These are phyloP conservation scores for Coccomyxa sp. DNA, from an alignment of 139 green algal genomes.

Conservation along the genomic window DNA sequence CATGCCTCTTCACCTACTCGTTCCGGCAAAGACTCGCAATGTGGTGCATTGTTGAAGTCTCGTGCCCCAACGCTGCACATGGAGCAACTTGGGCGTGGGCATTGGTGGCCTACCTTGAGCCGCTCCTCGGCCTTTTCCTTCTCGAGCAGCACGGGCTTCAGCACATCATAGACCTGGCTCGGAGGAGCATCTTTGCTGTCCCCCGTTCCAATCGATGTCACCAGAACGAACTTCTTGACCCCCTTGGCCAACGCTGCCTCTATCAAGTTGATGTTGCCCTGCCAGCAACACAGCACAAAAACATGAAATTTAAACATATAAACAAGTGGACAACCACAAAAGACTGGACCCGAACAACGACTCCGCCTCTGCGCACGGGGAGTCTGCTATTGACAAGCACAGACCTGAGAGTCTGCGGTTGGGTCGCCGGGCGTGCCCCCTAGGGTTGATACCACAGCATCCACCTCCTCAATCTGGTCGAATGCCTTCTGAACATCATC, in stretches of 20 bases:
- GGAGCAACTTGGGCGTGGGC: too few species aligned
- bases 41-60: too few species aligned
- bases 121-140: conserved; percentile 95
- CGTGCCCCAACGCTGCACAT: too few species aligned
- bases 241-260: conserved; percentile 79
- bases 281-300: conserved; percentile 1
- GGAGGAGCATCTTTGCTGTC: conserved; percentile 68
- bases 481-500: conserved; percentile 73
- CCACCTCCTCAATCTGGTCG: conserved; percentile 81
- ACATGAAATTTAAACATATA: background rate
- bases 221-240: conserved; percentile 95
- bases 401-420: conserved; percentile 60
- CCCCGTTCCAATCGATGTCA: conserved; percentile 91
- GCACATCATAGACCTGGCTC: conserved; percentile 78
- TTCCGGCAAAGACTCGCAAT: too few species aligned
- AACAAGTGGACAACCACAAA: background rate
- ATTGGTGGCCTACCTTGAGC: conserved; percentile 56
- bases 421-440: conserved; percentile 77
- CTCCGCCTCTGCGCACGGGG: too few species aligned
- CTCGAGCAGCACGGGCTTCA: conserved; percentile 90
- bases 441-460: conserved; percentile 89
- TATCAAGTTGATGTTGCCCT: conserved; percentile 98
- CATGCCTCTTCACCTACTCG: too few species aligned
- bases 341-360: background rate
- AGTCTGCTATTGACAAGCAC: background rate